Evolutionary conservation across 2,329 filamentous ascomycete genomes (phyloP), one percentile per base, ranked within the genome.

Genomic region (Apiospora sp.): DNA sequence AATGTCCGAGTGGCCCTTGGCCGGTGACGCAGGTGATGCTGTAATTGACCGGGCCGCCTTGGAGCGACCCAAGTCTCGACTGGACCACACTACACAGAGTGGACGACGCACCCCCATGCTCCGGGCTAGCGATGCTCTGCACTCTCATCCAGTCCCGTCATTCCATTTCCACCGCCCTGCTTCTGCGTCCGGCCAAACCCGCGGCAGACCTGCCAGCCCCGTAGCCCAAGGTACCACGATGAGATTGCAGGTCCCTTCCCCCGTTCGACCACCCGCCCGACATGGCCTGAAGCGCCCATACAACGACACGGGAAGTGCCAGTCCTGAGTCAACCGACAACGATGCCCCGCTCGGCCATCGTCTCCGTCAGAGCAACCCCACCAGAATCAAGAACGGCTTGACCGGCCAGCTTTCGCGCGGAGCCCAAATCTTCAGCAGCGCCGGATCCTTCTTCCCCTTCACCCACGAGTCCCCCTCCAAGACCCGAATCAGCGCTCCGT

Each of bases 401-500:
- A 19, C 22, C 19, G 14, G 19, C n/a, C 22, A n/a, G 19, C 19
- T 64, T 19, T 64, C 58, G 19, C 58, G 58, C 14, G 58, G 58
- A 14, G 34, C 58, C 4, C 58, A 64, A 19, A 10, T 64, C 10
- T 64, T 64, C 34, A 24, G 58, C 58, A 64, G 58, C 34, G 58
- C 58, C 0, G 58, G 58, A 6, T 64, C 58, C 0, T 64, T 64
- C 58, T 41, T 64, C 10, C 34, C 58, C 2, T 64, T 41, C 58
- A 41, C 4, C 1, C 13, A 19, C 3, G 58, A 64, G 34, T 22
- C 34, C 6, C 58, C 58, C 1, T 1, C 30, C 30, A 41, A 64
- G 58, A 24, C 58, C 58, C 10, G 34, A 41, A 64, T 64, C 34
- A 64, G 58, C 34, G 58, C 58, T 34, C 58, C 58, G 22, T 64